phyloP scores from a whole-genome alignment of 441 rosid genomes.

The Capsella rubella region DNA sequence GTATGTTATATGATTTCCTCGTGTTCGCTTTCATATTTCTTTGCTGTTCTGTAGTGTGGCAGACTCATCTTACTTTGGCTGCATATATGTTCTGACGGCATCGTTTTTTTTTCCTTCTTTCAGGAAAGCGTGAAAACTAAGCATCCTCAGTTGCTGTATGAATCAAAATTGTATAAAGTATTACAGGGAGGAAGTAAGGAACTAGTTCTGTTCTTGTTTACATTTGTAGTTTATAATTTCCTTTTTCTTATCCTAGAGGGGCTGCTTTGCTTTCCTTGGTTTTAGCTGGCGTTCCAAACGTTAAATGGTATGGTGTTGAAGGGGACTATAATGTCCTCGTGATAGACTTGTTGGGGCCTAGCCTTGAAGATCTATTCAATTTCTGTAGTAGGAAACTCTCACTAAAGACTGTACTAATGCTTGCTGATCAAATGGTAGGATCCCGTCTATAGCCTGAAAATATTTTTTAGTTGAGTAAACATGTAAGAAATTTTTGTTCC shows the following conservation, averaged over 20 bases:
- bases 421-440: slow-evolving; percentile 92
- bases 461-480: slow-evolving; percentile 1
- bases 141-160: slow-evolving; percentile 89
- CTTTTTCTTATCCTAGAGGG: slow-evolving; percentile 34
- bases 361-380: slow-evolving; percentile 91
- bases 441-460: slow-evolving; percentile 17
- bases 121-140: slow-evolving; percentile 91
- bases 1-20: slow-evolving; percentile 24
- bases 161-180: slow-evolving; percentile 79
- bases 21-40: slow-evolving; percentile 15
- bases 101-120: slow-evolving; percentile 2
- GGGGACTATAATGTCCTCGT: slow-evolving; percentile 93
- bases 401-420: slow-evolving; percentile 86
- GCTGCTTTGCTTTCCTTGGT: slow-evolving; percentile 34
- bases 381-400: slow-evolving; percentile 90
- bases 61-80: slow-evolving; percentile 8
- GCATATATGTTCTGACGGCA: slow-evolving; percentile 31
- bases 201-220: slow-evolving; percentile 29
- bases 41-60: slow-evolving; percentile 11
- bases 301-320: slow-evolving; percentile 92
- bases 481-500: slow-evolving; percentile 21
- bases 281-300: slow-evolving; percentile 89
- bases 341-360: slow-evolving; percentile 88
- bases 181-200: slow-evolving; percentile 91
- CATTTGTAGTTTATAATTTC: slow-evolving; percentile 20